A percentile compares a stretch with the other conserved stretches of the same genome.
phyloP scores from a whole-genome alignment of 192 early-diverging fungal genomes.

The Fimicolochytrium jonesii region DNA sequence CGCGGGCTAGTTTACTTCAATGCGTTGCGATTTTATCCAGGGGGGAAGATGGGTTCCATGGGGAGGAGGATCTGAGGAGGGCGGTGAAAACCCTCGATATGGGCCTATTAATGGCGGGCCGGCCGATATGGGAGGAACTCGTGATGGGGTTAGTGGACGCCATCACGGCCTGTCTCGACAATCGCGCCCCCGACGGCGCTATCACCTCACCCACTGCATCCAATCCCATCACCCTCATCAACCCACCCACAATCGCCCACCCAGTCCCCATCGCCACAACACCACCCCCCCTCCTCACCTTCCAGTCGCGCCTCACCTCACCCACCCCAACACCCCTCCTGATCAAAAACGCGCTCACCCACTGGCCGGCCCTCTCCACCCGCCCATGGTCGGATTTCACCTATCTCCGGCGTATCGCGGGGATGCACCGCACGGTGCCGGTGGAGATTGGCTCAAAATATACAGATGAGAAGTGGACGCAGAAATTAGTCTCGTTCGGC shows the following conservation, averaged over 20 bases:
- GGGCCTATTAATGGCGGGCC: conserved; percentile 54
- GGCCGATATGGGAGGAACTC: conserved; percentile 27
- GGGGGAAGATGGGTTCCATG: not conserved
- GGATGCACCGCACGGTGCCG: conserved; percentile 68
- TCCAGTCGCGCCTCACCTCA: conserved; percentile 34
- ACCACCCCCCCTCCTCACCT: conserved; percentile 33
- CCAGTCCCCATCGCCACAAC: conserved; percentile 25
- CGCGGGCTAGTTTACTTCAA: conserved; percentile 4
- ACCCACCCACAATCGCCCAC: conserved; percentile 17
- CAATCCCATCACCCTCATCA: no score
- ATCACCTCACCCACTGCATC: no score
- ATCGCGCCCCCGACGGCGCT: no score
- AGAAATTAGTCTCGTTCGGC: conserved; percentile 63
- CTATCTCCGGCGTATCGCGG: conserved; percentile 55
- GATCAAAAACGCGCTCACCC: conserved; percentile 45
- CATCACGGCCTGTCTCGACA: conserved; percentile 23
- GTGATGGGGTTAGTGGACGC: conserved; percentile 2
- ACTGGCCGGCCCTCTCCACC: conserved; percentile 66
- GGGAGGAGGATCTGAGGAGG: not conserved
- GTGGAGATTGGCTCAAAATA: conserved; percentile 79
- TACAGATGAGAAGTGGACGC: conserved; percentile 72
- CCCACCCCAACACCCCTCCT: conserved; percentile 41
- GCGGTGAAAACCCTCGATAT: conserved; percentile 48
- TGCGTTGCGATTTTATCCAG: not conserved
- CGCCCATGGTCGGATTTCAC: conserved; percentile 59